Conservation (phyloP, 2,329 filamentous ascomycete species). For the Trichoderma guizhouense region DNA sequence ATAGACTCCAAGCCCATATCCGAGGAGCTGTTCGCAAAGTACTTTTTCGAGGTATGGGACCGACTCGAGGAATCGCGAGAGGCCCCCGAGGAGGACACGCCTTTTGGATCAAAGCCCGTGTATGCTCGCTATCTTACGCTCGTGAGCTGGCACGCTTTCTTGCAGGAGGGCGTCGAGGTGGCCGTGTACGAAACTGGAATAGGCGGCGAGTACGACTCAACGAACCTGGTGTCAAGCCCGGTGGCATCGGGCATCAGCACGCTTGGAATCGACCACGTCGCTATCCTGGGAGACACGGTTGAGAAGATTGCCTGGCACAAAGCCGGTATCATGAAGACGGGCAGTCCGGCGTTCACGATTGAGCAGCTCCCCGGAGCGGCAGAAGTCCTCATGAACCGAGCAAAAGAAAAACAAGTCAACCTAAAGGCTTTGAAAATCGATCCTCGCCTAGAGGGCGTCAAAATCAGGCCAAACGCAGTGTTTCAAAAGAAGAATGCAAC, state of each 20-base stretch:
- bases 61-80: conserved; percentile 40
- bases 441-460: conserved; percentile 43
- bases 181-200: conserved; percentile 66
- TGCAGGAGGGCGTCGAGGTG: conserved; percentile 58
- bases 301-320: conserved; percentile 72
- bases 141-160: conserved; percentile 64
- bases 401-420: conserved; percentile 49
- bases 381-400: conserved; percentile 47
- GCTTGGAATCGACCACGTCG: conserved; percentile 68
- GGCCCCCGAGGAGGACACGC: conserved; percentile 31
- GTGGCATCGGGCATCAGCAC: conserved; percentile 59
- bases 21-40: conserved; percentile 57
- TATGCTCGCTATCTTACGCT: conserved; percentile 63
- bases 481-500: conserved; percentile 61
- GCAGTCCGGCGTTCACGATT: conserved; percentile 56
- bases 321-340: conserved; percentile 65
- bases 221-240: conserved; percentile 60
- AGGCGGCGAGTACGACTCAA: conserved; percentile 66
- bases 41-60: conserved; percentile 68
- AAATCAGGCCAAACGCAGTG: conserved; percentile 48
- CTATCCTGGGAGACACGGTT: conserved; percentile 58
- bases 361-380: conserved; percentile 47
- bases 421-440: conserved; percentile 48
- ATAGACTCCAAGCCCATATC: conserved; percentile 58
- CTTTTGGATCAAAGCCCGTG: conserved; percentile 45